Conservation (phyloP, 2,329 filamentous ascomycete species). For the Acephala macrosclerotiorum region DNA sequence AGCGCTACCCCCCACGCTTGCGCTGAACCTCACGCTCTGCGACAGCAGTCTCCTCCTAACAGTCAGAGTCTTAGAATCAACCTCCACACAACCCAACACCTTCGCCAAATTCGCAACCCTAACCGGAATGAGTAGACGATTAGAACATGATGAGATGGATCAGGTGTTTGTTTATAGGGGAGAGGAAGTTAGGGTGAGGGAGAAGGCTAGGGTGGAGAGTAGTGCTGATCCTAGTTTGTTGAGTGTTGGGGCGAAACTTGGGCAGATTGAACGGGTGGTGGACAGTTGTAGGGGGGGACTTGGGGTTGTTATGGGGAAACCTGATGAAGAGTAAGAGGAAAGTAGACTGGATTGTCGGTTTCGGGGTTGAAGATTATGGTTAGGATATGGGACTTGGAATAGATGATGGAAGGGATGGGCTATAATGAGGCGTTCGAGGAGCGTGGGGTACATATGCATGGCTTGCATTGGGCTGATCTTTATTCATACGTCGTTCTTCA, state of each 20-base stretch:
- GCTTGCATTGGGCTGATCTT: not conserved
- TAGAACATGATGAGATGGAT: constrained; percentile 83
- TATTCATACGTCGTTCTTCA: not conserved
- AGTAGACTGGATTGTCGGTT: no score
- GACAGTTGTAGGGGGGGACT: constrained; percentile 74
- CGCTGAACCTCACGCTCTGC: constrained; percentile 74
- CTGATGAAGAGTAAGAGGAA: constrained; percentile 1
- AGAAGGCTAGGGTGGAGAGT: constrained; percentile 84
- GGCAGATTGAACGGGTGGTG: constrained; percentile 77
- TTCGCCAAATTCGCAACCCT: constrained; percentile 74
- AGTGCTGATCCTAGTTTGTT: constrained; percentile 84
- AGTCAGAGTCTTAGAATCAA: constrained; percentile 74
- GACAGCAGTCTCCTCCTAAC: constrained; percentile 75
- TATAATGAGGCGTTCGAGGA: not conserved
- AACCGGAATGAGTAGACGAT: constrained; percentile 68
- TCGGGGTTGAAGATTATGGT: not conserved
- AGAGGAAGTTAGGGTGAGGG: constrained; percentile 82
- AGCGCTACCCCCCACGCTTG: constrained; percentile 70
- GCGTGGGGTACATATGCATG: not conserved
- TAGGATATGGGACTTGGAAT: not conserved
- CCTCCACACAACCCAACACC: constrained; percentile 63
- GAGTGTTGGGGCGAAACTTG: constrained; percentile 82
- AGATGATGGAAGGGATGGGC: no score
- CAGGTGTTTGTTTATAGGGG: constrained; percentile 71
- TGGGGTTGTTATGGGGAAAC: constrained; percentile 74